Percentiles rank a stretch among this genome's conserved stretches.
Conservation (phyloP, 768 basidiomycete species). For the Boletus bicolor region DNA sequence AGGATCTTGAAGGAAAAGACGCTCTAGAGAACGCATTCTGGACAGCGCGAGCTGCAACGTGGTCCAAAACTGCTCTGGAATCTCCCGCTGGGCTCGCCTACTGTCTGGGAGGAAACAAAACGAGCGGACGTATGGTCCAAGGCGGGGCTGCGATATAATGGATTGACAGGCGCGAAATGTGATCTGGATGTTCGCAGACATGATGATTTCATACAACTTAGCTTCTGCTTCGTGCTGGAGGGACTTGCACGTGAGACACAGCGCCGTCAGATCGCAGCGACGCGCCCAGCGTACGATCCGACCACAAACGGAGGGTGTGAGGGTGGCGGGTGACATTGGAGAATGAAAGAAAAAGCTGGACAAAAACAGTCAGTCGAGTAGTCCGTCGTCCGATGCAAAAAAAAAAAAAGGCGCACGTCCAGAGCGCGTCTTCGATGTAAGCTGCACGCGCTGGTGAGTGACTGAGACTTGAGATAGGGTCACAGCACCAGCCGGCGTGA, state of each 20-base stretch:
- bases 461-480: not conserved
- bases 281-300: constrained; percentile 39
- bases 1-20: constrained; percentile 41
- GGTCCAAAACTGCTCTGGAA: constrained; percentile 42
- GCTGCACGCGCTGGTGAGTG: not conserved
- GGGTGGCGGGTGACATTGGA: constrained; percentile 16
- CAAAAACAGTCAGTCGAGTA: not conserved
- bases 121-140: constrained; percentile 41
- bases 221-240: constrained; percentile 48
- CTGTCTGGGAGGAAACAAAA: constrained; percentile 41
- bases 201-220: constrained; percentile 42
- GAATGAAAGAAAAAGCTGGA: not conserved
- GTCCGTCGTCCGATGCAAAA: not conserved
- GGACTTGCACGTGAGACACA: constrained; percentile 45
- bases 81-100: constrained; percentile 23
- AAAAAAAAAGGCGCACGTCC: not conserved
- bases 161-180: constrained; percentile 39
- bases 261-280: constrained; percentile 38
- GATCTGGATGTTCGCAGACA: constrained; percentile 36
- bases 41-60: constrained; percentile 41
- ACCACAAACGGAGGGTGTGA: constrained; percentile 44
- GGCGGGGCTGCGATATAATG: constrained; percentile 33
- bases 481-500: not conserved
- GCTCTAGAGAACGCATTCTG: constrained; percentile 43
- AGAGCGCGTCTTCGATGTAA: not conserved